phyloP scores from a whole-genome alignment of 768 basidiomycete species.

The Lyophyllum atratum region DNA sequence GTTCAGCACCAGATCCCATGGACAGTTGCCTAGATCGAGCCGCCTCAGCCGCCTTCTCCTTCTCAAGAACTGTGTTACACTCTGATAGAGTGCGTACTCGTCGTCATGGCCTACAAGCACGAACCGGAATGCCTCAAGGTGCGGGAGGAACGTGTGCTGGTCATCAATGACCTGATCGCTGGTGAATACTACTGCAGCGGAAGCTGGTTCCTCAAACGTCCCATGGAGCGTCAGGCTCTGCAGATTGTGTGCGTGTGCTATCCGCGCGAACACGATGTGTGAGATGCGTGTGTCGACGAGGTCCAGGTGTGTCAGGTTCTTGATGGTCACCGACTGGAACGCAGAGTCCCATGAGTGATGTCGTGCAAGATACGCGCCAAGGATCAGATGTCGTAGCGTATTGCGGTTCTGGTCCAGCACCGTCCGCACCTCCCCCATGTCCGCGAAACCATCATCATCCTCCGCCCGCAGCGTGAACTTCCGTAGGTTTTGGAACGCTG shows the following conservation, averaged over 20 bases:
- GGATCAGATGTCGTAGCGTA: slow-evolving; percentile 61
- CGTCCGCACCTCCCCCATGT: slow-evolving; percentile 66
- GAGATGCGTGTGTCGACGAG: slow-evolving; percentile 72
- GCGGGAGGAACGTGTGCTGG: slow-evolving; percentile 41
- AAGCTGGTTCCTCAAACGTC: slow-evolving; percentile 58
- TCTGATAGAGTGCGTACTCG: slow-evolving; percentile 48
- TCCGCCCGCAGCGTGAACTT: slow-evolving; percentile 71
- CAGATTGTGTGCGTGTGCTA: slow-evolving; percentile 62
- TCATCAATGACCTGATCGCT: slow-evolving; percentile 63
- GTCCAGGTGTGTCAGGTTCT: slow-evolving; percentile 69
- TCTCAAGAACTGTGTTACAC: not conserved
- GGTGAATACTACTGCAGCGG: slow-evolving; percentile 60
- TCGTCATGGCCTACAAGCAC: slow-evolving; percentile 66
- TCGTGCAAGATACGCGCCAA: slow-evolving; percentile 69
- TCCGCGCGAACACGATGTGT: slow-evolving; percentile 60
- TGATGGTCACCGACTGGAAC: slow-evolving; percentile 63
- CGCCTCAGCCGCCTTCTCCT: slow-evolving; percentile 26
- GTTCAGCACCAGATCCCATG: slow-evolving; percentile 58
- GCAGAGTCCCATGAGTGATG: slow-evolving; percentile 41
- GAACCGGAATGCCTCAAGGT: slow-evolving; percentile 64
- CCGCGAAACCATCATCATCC: slow-evolving; percentile 71
- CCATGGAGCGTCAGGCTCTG: slow-evolving; percentile 68
- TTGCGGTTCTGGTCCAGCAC: slow-evolving; percentile 61
- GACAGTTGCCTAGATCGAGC: slow-evolving; percentile 65
- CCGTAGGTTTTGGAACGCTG: slow-evolving; percentile 57